These are phyloP conservation scores for Tylopilus felleus DNA, from an alignment of 768 basidiomycete species.

Conservation along the genomic window DNA sequence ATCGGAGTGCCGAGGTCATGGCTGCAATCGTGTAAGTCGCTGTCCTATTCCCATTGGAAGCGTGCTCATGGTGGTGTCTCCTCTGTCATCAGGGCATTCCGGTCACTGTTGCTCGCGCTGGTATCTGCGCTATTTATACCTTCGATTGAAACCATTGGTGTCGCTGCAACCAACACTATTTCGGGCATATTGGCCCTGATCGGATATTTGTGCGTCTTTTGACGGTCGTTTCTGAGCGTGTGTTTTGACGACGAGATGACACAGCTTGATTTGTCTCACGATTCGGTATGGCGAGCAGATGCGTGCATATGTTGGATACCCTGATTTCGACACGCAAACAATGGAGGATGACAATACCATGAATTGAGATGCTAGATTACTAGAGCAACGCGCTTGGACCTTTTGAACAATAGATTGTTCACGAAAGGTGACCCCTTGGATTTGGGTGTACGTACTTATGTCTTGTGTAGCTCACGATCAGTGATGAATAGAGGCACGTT, in stretches of 20 bases:
- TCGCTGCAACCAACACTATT: slow-evolving; percentile 45
- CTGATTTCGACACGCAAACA: slow-evolving; percentile 21
- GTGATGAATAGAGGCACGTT: not conserved
- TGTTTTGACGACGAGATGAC: not conserved
- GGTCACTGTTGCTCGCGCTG: slow-evolving; percentile 20
- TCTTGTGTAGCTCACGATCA: not conserved
- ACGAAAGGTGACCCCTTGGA: not conserved
- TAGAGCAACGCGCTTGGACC: not conserved
- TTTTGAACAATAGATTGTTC: not conserved
- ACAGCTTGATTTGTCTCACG: slow-evolving; percentile 47
- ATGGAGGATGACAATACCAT: not conserved
- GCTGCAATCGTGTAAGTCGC: slow-evolving; percentile 51
- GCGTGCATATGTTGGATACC: slow-evolving; percentile 56
- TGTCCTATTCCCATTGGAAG: not conserved
- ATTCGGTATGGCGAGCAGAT: slow-evolving; percentile 41
- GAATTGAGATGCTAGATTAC: not conserved
- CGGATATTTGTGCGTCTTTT: slow-evolving; percentile 50
- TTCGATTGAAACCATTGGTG: slow-evolving; percentile 50
- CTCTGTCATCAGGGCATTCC: slow-evolving; percentile 15
- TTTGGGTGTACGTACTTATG: not conserved
- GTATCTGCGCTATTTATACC: slow-evolving; percentile 29
- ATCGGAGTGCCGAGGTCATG: slow-evolving; percentile 59
- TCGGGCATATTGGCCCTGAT: slow-evolving; percentile 45
- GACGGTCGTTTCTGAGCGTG: not conserved
- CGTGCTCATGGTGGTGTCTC: not conserved